Base-by-base conservation (phyloP, 176 grass and related monocot genomes). In the Aechmea fasciata region DNA sequence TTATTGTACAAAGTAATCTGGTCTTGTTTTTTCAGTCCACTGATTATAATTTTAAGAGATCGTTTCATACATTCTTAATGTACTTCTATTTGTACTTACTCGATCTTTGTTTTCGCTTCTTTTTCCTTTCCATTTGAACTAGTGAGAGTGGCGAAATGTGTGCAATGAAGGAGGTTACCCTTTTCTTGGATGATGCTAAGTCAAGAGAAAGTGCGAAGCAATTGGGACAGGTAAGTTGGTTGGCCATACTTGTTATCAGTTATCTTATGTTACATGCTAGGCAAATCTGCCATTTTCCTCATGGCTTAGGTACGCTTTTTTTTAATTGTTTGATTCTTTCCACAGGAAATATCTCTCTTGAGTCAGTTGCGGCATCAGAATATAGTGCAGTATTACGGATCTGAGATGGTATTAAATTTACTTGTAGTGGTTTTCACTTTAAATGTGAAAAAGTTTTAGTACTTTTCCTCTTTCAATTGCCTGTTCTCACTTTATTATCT, bases 121-220 rank as follows among this genome's bases (percentile, higher is more conserved):
- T 85, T 67, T 67, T 19, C 15, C 15, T 61, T 15, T 13, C 28
- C 62, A 67, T 80, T 22, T 24, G 48, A 71, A 51, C 70, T 71
- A 97, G 94, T 78, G 94, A 93, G 80, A 92, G 78, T 80, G 94
- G 94, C 68, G 84, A 93, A 87, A 97, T 97, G 94, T 93, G 94
- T 70, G 94, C 89, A 74, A 97, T 97, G 94, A 97, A 97, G 78
- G 94, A 97, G 79, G 94, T 97, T 75, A 97, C 89, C 26, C 89
- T 97, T 81, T 99, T 99, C 82, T 81, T 85, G 79, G 94, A 99
- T 85, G 94, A 99, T 75, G 78, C 89, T 23, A 99, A 99, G 75
- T 99, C 94, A 79, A 93, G 85, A 72, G 94, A 99, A 88, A 93
- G 94, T 78, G 82, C 87, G 82, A 99, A 69, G 57, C 94, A 99